Conservation (phyloP, 441 rosid species). For the Theobroma grandiflorum region DNA sequence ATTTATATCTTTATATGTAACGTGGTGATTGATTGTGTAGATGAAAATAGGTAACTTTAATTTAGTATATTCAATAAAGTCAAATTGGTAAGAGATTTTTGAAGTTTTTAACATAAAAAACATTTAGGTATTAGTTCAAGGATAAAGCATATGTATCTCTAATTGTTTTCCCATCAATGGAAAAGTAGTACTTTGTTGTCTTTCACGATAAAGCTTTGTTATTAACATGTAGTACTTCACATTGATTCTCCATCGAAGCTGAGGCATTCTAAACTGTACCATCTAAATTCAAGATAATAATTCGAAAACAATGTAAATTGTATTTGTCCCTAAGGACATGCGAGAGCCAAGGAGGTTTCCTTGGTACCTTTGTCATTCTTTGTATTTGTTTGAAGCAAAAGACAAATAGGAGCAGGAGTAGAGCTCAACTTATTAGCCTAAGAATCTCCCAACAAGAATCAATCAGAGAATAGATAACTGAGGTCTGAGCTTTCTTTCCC, state of each 20-base stretch:
- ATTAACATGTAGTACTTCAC: neutral
- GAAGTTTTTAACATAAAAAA: no score
- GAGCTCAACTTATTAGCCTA: neutral
- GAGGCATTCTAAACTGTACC: neutral
- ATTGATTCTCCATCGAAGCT: neutral
- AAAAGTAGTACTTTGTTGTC: neutral
- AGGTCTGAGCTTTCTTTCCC: neutral
- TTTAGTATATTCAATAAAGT: no score
- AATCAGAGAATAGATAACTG: neutral
- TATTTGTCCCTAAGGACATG: neutral
- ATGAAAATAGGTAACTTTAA: no score
- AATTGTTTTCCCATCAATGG: neutral
- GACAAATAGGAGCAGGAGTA: neutral
- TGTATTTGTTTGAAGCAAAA: neutral
- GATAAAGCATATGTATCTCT: no score
- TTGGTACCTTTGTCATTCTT: neutral
- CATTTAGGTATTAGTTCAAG: no score
- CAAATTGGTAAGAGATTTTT: no score
- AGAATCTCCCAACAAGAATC: neutral
- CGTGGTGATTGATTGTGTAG: no score
- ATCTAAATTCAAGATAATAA: neutral
- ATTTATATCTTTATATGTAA: no score
- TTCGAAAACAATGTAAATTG: neutral
- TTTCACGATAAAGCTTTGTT: neutral
- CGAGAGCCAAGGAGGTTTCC: neutral